A percentile compares a stretch with the other conserved stretches of the same genome.
These are phyloP conservation scores for Paramecium caudatum DNA, from an alignment of 73 alveolate species.

Conservation along the genomic window DNA sequence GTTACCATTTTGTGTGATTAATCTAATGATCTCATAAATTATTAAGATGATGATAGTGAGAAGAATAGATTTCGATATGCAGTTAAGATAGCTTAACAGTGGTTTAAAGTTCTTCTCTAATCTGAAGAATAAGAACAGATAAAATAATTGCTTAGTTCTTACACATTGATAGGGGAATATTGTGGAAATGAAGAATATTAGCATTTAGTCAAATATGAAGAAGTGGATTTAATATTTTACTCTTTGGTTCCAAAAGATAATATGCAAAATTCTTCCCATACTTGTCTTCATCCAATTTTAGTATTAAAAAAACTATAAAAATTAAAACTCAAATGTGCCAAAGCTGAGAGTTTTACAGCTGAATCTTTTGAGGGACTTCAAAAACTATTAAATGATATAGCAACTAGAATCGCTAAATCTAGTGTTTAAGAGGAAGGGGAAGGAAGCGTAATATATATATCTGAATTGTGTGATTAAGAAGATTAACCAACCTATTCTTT, in stretches of 20 bases:
- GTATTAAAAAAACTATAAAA: not conserved
- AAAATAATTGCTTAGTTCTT: not conserved
- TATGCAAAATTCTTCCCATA: not conserved
- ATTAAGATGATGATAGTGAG: not conserved
- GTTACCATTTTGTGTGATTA: not conserved
- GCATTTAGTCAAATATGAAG: conserved; percentile 29
- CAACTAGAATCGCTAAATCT: not conserved
- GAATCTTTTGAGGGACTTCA: not conserved
- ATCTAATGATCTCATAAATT: too few species aligned
- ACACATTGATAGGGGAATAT: conserved; percentile 37
- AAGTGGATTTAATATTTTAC: not conserved
- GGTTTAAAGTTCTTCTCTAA: not conserved
- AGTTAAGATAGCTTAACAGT: not conserved
- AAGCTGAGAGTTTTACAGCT: not conserved
- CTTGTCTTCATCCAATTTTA: not conserved
- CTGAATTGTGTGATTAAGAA: not conserved
- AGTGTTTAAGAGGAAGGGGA: not conserved
- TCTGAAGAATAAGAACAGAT: not conserved
- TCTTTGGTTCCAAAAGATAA: conserved; percentile 21
- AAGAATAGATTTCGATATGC: not conserved
- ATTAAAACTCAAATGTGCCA: not conserved
- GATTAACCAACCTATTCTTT: not conserved
- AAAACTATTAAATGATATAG: not conserved
- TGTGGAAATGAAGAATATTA: conserved; percentile 46
- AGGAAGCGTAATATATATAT: conserved; percentile 16